These are phyloP conservation scores for Neopestalotiopsis sp. DNA, from an alignment of 2,329 filamentous ascomycete genomes.

Conservation along the genomic window DNA sequence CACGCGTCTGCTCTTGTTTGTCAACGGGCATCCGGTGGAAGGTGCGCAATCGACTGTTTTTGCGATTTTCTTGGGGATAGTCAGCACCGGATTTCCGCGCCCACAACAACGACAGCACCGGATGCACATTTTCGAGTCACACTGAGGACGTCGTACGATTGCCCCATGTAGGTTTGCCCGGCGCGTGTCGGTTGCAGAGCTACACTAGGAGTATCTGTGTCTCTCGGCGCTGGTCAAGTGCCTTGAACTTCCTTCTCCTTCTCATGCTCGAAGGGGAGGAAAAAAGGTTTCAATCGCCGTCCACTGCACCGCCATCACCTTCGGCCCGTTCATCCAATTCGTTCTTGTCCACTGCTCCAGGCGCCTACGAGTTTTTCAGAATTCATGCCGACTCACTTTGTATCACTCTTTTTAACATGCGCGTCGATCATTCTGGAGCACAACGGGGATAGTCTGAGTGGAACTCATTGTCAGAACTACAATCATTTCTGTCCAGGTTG, in stretches of 20 bases:
- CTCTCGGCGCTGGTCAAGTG: neutral
- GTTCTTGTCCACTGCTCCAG: too few relatives aligned
- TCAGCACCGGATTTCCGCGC: neutral
- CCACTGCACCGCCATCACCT: too few relatives aligned
- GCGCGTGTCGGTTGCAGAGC: neutral
- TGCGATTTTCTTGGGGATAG: too few relatives aligned
- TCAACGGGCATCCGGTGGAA: too few relatives aligned
- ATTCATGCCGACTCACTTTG: too few relatives aligned
- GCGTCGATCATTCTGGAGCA: neutral
- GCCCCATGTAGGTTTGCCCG: neutral
- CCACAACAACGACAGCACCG: neutral
- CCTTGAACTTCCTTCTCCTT: neutral
- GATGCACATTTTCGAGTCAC: neutral
- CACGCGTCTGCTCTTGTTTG: too few relatives aligned
- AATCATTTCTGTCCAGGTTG: neutral
- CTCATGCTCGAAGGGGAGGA: neutral
- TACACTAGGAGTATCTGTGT: neutral
- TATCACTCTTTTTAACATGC: too few relatives aligned
- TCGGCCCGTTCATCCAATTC: too few relatives aligned
- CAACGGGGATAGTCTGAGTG: neutral
- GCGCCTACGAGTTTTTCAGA: too few relatives aligned
- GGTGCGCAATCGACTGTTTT: too few relatives aligned
- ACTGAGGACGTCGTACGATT: neutral
- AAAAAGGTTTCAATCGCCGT: neutral
- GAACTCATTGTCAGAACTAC: neutral